Conservation (phyloP, 139 green algal genomes). For the Volvox africanus region DNA sequence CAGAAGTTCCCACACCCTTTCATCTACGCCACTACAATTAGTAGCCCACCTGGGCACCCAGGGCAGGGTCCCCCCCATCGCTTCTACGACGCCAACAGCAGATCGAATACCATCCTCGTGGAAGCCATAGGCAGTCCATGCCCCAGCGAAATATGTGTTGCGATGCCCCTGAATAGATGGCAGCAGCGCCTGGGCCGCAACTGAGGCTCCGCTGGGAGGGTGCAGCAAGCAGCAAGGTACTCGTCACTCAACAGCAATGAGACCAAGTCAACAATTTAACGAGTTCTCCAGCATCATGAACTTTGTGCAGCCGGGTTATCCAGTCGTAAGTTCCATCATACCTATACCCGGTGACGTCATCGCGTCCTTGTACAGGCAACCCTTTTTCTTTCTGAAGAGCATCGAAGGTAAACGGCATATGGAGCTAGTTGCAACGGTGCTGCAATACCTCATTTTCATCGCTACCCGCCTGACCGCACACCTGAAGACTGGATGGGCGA, state of each 20-base stretch:
- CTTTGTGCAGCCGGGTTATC: too few relatives aligned
- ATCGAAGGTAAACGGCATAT: too few relatives aligned
- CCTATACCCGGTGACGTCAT: too few relatives aligned
- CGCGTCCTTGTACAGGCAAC: too few relatives aligned
- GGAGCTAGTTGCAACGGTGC: too few relatives aligned
- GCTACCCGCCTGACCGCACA: slow-evolving; percentile 2
- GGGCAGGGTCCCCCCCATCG: slow-evolving; percentile 50
- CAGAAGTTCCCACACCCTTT: too few relatives aligned
- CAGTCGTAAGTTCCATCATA: too few relatives aligned
- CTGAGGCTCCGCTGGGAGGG: slow-evolving; percentile 62
- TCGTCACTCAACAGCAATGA: too few relatives aligned
- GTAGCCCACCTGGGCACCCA: slow-evolving; percentile 49
- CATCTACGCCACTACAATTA: not conserved
- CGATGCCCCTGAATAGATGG: slow-evolving; percentile 67
- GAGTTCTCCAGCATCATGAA: too few relatives aligned
- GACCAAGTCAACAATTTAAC: too few relatives aligned
- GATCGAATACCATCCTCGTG: slow-evolving; percentile 96
- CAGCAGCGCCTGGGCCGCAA: slow-evolving; percentile 70
- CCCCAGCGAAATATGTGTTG: slow-evolving; percentile 69
- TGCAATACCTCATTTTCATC: too few relatives aligned
- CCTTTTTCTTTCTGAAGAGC: too few relatives aligned
- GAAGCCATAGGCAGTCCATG: slow-evolving; percentile 94
- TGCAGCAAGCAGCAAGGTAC: not conserved
- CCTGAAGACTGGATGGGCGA: slow-evolving; percentile 89
- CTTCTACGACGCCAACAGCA: slow-evolving; percentile 72